Conservation (phyloP, 441 rosid genomes). For the Pelargonium cotyledonis region DNA sequence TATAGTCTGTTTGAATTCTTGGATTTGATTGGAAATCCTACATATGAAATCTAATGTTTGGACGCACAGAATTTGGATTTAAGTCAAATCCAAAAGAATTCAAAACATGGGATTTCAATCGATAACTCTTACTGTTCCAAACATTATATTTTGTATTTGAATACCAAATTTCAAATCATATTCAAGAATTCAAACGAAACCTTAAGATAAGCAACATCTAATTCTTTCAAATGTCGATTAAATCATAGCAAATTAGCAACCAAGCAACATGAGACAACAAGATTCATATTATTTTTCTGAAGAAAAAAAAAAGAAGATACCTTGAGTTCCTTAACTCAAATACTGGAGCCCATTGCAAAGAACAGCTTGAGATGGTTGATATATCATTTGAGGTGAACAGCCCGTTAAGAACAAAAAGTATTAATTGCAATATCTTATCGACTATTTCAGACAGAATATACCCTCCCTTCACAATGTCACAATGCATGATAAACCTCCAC, state of each 20-base stretch:
- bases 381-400: slow-evolving; percentile 32
- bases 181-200: not conserved
- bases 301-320: slow-evolving; percentile 29
- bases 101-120: not conserved
- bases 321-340: slow-evolving; percentile 57
- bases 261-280: slow-evolving; percentile 7
- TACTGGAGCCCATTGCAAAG: slow-evolving; percentile 65
- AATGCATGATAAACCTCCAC: slow-evolving; percentile 34
- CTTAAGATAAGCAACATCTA: not conserved
- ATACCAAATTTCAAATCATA: not conserved
- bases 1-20: not conserved
- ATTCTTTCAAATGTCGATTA: not conserved
- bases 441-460: slow-evolving; percentile 39
- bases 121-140: not conserved
- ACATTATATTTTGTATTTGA: not conserved
- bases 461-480: slow-evolving; percentile 30
- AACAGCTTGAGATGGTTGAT: slow-evolving; percentile 36
- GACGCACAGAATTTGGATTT: not conserved
- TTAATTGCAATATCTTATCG: slow-evolving; percentile 60
- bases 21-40: not conserved
- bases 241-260: not conserved
- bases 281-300: slow-evolving; percentile 13
- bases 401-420: slow-evolving; percentile 55
- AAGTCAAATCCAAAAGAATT: not conserved
- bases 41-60: not conserved